phyloP scores from a whole-genome alignment of 768 basidiomycete genomes.

The Tubosaeta sp. region DNA sequence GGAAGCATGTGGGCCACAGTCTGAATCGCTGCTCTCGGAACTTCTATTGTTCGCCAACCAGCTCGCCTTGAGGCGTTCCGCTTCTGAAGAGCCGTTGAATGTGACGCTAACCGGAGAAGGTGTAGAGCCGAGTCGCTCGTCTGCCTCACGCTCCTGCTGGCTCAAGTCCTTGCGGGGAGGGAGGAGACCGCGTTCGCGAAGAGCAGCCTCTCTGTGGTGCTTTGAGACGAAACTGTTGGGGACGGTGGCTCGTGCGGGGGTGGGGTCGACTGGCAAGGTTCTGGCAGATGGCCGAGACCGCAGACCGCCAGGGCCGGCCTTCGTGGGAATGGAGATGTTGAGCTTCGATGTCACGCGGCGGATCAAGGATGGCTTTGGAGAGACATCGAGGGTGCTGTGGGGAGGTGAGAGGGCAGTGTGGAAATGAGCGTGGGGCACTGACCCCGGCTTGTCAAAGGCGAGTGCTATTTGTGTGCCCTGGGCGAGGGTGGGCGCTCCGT shows the following conservation, averaged over 20 bases:
- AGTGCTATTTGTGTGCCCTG: not conserved
- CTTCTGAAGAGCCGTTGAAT: conserved; percentile 36
- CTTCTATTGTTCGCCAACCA: conserved; percentile 45
- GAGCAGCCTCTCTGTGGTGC: conserved; percentile 43
- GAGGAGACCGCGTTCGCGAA: conserved; percentile 56
- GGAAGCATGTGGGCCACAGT: not conserved
- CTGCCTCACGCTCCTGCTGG: conserved; percentile 39
- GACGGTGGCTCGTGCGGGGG: conserved; percentile 14
- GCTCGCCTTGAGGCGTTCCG: conserved; percentile 48
- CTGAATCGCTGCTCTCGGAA: conserved; percentile 25
- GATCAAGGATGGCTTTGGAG: conserved; percentile 18
- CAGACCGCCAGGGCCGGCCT: not conserved
- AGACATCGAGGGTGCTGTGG: not conserved
- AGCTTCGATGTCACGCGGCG: conserved; percentile 30
- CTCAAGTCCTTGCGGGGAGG: conserved; percentile 41
- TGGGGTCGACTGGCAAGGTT: conserved; percentile 3
- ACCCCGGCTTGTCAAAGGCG: not conserved
- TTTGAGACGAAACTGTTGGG: conserved; percentile 24
- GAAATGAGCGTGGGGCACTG: conserved; percentile 5
- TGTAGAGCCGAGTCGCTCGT: conserved; percentile 37
- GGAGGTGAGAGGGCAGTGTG: not conserved
- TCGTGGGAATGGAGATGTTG: conserved; percentile 18
- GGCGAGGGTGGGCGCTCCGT: conserved; percentile 5
- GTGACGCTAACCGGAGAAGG: conserved; percentile 23
- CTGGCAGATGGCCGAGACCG: conserved; percentile 15